Evolutionary conservation across 2,329 filamentous ascomycete species (phyloP), one percentile per base, ranked within the genome.

Genomic region (Paraconiothyrium brasiliense): DNA sequence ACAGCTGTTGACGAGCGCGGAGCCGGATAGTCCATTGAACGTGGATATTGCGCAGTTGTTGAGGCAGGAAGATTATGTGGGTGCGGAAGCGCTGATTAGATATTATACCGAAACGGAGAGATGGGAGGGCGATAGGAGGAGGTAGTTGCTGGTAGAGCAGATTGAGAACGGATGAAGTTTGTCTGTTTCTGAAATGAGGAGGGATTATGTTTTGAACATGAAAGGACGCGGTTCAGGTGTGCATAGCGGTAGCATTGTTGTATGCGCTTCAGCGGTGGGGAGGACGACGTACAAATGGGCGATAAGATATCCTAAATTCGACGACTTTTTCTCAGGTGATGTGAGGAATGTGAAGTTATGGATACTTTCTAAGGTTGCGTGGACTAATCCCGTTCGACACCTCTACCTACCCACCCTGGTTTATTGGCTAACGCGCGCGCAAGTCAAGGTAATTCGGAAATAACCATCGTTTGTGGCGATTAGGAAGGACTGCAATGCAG

Each of bases 41-140:
- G 86, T 95, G 30, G 92, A 95, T 77, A 84, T 92, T 35, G 92
- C 92, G 58, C 88, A 88, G 67, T 79, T 95, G 71, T 73, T 93
- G 64, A 82, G 90, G 64, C 84, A 83, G 35, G 91, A 90, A 4
- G 92, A 94, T 78, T 77, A 79, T 24, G 75, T 93, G 14, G 92
- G 87, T 0, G 89, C 91, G 16, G 83, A 90, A 71, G 84, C 85
- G 63, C 80, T 95, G 73, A 90, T 94, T 47, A 85, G 90, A 79
- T 90, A 88, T 70, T 94, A 90, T 84, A 90, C 87, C 39, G 79
- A 82, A 67, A 83, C 85, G 54, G 81, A 86, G 76, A 74, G 78
- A 63, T 89, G 70, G 58, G 63, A 66, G 8, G 64, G 43, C n/a
- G 43, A 20, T 24, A n/a, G 66, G 52, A 57, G 62, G 54, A 62